phyloP scores from a whole-genome alignment of 305 asterid genomes.

The Withania somnifera region DNA sequence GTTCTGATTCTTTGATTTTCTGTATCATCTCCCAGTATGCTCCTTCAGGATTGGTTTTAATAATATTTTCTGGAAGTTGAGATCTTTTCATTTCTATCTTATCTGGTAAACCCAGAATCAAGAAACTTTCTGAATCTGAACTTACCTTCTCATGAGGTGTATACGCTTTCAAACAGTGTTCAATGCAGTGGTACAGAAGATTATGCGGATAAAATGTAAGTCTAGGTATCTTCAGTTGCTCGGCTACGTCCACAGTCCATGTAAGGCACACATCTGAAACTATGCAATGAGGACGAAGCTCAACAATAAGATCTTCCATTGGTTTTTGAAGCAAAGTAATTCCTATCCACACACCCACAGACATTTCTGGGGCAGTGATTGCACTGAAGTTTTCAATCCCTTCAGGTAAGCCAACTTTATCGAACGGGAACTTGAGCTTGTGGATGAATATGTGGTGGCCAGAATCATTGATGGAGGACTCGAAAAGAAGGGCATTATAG shows the following conservation, averaged over 20 bases:
- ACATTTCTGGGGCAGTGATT: neutral
- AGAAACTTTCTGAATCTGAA: slow-evolving; percentile 24
- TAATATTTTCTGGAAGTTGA: neutral
- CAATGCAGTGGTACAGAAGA: slow-evolving; percentile 8
- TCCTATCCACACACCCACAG: slow-evolving; percentile 12
- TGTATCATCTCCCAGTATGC: neutral
- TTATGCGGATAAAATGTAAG: slow-evolving; percentile 24
- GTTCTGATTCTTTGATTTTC: slow-evolving; percentile 9
- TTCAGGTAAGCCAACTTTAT: slow-evolving; percentile 22
- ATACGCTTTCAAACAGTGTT: slow-evolving; percentile 12
- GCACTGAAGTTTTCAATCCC: slow-evolving; percentile 14
- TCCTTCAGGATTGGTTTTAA: neutral
- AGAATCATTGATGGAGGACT: slow-evolving; percentile 14
- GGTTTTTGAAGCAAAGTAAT: slow-evolving; percentile 21
- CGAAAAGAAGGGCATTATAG: slow-evolving; percentile 10
- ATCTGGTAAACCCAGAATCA: slow-evolving; percentile 23
- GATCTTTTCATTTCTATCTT: slow-evolving; percentile 12
- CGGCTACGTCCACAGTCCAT: slow-evolving; percentile 38
- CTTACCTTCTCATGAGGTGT: slow-evolving; percentile 19
- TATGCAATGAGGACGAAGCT: slow-evolving; percentile 24
- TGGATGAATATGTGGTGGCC: slow-evolving; percentile 22
- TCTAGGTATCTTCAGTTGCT: slow-evolving; percentile 35
- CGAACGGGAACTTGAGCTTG: slow-evolving; percentile 21
- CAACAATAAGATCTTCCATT: slow-evolving; percentile 25
- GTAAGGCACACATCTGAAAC: slow-evolving; percentile 40